phyloP scores from a whole-genome alignment of 495 filamentous ascomycete species.

The Penicillium nucicola region DNA sequence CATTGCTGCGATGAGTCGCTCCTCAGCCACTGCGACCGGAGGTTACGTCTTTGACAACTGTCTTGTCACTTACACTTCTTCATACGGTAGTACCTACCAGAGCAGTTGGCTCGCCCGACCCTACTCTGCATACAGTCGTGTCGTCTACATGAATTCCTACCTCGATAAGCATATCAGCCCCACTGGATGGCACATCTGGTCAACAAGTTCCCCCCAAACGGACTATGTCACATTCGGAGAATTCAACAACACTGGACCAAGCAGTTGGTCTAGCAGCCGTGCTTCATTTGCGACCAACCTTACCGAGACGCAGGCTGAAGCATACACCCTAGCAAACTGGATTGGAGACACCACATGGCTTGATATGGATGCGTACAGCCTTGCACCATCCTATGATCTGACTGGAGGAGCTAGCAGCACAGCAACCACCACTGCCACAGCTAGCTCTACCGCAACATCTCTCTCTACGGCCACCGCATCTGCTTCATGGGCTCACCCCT shows the following conservation, averaged over 20 bases:
- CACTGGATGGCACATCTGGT: slow-evolving; percentile 48
- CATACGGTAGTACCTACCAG: slow-evolving; percentile 48
- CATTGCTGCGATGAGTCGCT: slow-evolving; percentile 40
- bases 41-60: slow-evolving; percentile 34
- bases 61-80: slow-evolving; percentile 38
- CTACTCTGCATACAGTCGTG: slow-evolving; percentile 55
- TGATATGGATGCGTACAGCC: slow-evolving; percentile 7
- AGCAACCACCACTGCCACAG: background rate
- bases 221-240: slow-evolving; percentile 19
- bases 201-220: slow-evolving; percentile 12
- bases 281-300: slow-evolving; percentile 13
- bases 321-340: slow-evolving; percentile 9
- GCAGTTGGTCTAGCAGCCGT: slow-evolving; percentile 13
- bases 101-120: slow-evolving; percentile 50
- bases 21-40: slow-evolving; percentile 59
- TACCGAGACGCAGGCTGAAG: slow-evolving; percentile 8
- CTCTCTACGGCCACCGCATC: background rate
- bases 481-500: slow-evolving; percentile 4
- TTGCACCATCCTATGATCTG: slow-evolving; percentile 6
- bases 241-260: slow-evolving; percentile 15
- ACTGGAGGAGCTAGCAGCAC: background rate
- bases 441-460: background rate
- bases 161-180: slow-evolving; percentile 52
- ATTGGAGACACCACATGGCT: slow-evolving; percentile 11
- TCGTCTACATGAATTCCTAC: slow-evolving; percentile 54